Percentiles rank a stretch among this genome's conserved stretches.
Evolutionary conservation across 257 asterid species (phyloP).

Genomic region (Petunia axillaris): DNA sequence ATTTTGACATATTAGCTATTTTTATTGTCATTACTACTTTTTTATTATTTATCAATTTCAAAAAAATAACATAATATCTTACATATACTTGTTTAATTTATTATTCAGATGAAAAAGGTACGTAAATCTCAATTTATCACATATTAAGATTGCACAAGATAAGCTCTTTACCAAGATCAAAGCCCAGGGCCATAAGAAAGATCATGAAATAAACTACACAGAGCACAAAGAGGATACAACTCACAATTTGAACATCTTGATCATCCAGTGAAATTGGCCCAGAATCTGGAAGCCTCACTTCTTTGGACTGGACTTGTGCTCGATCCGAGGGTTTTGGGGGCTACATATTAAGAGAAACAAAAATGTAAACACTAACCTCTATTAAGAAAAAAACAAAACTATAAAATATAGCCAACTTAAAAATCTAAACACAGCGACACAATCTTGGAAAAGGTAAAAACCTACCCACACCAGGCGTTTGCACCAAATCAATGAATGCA

Average conservation of each 20-base stretch:
- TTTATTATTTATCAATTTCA: too few relatives aligned
- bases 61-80: too few relatives aligned
- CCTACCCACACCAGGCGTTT: too few relatives aligned
- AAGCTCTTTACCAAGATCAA: neutral
- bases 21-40: too few relatives aligned
- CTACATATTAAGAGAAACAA: constrained; percentile 38
- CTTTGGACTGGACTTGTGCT: constrained; percentile 81
- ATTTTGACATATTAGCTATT: too few relatives aligned
- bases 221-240: constrained; percentile 37
- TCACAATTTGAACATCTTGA: constrained; percentile 85
- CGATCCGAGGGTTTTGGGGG: constrained; percentile 86
- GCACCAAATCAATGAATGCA: too few relatives aligned
- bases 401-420: neutral
- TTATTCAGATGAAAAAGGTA: too few relatives aligned
- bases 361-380: constrained; percentile 4
- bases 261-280: constrained; percentile 81
- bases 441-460: neutral
- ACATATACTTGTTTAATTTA: too few relatives aligned
- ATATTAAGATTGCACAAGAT: too few relatives aligned
- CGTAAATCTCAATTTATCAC: too few relatives aligned
- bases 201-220: neutral
- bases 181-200: neutral
- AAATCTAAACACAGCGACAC: neutral
- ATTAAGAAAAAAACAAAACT: neutral
- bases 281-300: constrained; percentile 81